A percentile compares a stretch with the other conserved stretches of the same genome.
Conservation (phyloP, 164 flowering plant species). For the Umbellularia californica region DNA sequence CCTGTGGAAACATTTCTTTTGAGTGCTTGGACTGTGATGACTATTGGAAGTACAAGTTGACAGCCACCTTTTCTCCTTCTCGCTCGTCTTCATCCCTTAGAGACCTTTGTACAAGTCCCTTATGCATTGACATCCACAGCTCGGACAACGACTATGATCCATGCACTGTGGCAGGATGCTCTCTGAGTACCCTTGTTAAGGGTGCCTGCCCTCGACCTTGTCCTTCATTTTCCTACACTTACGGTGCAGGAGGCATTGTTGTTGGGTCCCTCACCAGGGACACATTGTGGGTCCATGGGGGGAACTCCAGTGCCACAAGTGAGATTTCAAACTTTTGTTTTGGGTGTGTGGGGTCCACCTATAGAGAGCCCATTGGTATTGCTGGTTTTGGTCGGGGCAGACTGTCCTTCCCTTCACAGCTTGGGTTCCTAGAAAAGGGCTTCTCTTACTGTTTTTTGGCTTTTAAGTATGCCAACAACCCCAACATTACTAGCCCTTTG, state of each 20-base stretch:
- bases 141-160: constrained; percentile 57
- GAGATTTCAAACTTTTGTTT: constrained; percentile 46
- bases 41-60: constrained; percentile 35
- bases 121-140: constrained; percentile 55
- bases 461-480: constrained; percentile 67
- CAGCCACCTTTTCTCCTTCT: constrained; percentile 45
- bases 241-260: constrained; percentile 56
- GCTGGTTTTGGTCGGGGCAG: constrained; percentile 69
- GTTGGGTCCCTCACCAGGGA: constrained; percentile 54
- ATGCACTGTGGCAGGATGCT: constrained; percentile 60
- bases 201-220: constrained; percentile 57
- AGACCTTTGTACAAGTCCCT: constrained; percentile 47
- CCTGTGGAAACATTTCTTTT: constrained; percentile 67
- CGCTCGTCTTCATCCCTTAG: constrained; percentile 44
- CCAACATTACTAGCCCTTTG: constrained; percentile 58
- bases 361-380: constrained; percentile 67
- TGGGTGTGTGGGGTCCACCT: constrained; percentile 69
- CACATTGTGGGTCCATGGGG: constrained; percentile 41
- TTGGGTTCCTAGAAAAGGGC: constrained; percentile 67
- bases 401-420: constrained; percentile 65
- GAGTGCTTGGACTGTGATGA: constrained; percentile 66
- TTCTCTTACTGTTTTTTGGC: constrained; percentile 74
- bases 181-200: constrained; percentile 39
- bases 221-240: constrained; percentile 72
- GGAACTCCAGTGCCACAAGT: constrained; percentile 18